These are phyloP conservation scores for Solanum hybrid DNA, from an alignment of 305 asterid species.

Conservation along the genomic window DNA sequence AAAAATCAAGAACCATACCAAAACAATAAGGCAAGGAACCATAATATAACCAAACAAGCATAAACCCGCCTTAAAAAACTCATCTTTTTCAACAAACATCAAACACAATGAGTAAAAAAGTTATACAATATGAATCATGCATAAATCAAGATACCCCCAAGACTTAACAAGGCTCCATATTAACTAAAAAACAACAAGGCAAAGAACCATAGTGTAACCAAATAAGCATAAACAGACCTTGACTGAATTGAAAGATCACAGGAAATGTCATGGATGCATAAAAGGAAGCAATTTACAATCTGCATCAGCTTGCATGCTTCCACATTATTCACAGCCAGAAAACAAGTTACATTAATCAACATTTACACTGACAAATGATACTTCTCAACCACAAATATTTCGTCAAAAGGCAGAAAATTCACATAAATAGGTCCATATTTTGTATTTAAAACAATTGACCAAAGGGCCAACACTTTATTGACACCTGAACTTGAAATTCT, in stretches of 20 bases:
- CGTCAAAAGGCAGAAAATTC: neutral
- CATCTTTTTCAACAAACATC: neutral
- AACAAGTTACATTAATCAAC: neutral
- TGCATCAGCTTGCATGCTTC: neutral
- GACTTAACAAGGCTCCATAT: neutral
- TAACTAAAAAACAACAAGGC: neutral
- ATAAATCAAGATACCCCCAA: neutral
- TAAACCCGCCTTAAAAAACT: neutral
- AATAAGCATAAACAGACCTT: neutral
- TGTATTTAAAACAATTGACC: neutral
- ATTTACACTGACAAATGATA: neutral
- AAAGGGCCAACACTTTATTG: neutral
- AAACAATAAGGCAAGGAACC: neutral
- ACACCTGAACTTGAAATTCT: neutral
- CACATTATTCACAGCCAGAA: neutral
- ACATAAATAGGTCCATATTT: neutral
- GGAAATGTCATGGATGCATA: neutral
- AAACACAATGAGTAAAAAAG: no score
- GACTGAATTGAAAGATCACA: neutral
- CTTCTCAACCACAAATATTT: neutral
- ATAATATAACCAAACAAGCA: neutral
- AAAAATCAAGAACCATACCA: neutral
- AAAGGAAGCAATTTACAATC: neutral
- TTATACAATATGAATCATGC: neutral
- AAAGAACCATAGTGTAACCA: neutral